These are phyloP conservation scores for Cryphonectria parasitica DNA, from an alignment of 2,329 filamentous ascomycete genomes.

Conservation along the genomic window DNA sequence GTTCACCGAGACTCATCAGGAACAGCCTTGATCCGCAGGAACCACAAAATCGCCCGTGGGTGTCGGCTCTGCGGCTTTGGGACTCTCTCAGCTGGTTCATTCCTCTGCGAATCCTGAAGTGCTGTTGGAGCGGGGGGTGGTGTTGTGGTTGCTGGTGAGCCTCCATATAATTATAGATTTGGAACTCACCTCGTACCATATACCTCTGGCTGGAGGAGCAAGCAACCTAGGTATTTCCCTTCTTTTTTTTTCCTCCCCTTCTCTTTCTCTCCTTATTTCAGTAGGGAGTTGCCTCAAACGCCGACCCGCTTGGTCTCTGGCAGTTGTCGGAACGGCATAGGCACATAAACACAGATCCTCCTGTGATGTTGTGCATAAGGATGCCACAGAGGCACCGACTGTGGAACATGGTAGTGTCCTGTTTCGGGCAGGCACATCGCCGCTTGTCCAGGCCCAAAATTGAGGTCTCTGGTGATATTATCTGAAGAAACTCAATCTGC, in stretches of 20 bases:
- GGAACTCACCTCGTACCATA: neutral
- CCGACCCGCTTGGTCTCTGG: neutral
- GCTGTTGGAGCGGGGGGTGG: neutral
- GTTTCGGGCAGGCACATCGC: no score
- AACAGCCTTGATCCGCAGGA: neutral
- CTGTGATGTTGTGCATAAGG: no score
- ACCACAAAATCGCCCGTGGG: neutral
- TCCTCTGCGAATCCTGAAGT: neutral
- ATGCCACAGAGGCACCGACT: no score
- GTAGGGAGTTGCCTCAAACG: neutral
- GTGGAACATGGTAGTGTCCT: no score
- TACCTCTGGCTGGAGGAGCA: neutral
- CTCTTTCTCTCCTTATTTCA: no score
- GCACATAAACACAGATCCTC: neutral
- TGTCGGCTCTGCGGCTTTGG: neutral
- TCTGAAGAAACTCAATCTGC: neutral
- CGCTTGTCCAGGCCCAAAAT: no score
- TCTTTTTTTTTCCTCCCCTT: no score
- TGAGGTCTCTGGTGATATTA: no score
- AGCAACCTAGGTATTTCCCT: neutral
- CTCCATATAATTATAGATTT: neutral
- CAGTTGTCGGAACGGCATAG: neutral
- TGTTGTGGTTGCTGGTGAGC: neutral
- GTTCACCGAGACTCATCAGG: neutral
- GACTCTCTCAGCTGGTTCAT: neutral